Evolutionary conservation across 1,139 yeast genomes (phyloP).

Genomic region (Scheffersomyces illinoinensis): DNA sequence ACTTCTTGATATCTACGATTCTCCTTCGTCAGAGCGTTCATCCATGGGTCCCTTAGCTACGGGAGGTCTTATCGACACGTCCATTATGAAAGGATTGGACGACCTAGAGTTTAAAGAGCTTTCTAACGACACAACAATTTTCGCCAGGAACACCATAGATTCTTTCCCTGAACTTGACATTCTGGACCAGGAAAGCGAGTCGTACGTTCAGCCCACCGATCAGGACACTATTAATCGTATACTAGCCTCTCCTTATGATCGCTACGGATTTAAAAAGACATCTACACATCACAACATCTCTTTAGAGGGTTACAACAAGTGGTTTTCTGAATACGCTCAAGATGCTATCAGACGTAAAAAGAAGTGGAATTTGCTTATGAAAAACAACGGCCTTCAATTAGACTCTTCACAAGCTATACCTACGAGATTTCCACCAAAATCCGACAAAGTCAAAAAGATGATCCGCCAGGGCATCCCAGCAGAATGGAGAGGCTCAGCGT

Average conservation of each 20-base stretch:
- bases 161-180: background rate
- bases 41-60: slow-evolving; percentile 1
- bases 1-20: slow-evolving; percentile 21
- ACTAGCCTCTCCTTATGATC: slow-evolving; percentile 53
- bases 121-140: slow-evolving; percentile 3
- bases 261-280: slow-evolving; percentile 82
- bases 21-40: background rate
- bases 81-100: slow-evolving; percentile 7
- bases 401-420: slow-evolving; percentile 31
- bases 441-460: slow-evolving; percentile 79
- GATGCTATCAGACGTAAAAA: slow-evolving; percentile 62
- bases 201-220: slow-evolving; percentile 5
- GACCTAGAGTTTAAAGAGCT: slow-evolving; percentile 4
- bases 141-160: background rate
- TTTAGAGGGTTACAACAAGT: slow-evolving; percentile 60
- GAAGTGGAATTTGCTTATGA: slow-evolving; percentile 73
- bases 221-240: slow-evolving; percentile 8
- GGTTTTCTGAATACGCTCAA: slow-evolving; percentile 72
- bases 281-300: slow-evolving; percentile 48
- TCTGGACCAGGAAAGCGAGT: background rate
- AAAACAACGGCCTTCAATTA: slow-evolving; percentile 62
- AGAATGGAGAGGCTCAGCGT: slow-evolving; percentile 95
- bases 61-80: slow-evolving; percentile 2
- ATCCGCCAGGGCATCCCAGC: slow-evolving; percentile 93
- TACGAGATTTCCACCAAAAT: slow-evolving; percentile 74